Conservation (phyloP, 371 early-diverging fungal genomes). For the Apophysomyces trapeziformis region DNA sequence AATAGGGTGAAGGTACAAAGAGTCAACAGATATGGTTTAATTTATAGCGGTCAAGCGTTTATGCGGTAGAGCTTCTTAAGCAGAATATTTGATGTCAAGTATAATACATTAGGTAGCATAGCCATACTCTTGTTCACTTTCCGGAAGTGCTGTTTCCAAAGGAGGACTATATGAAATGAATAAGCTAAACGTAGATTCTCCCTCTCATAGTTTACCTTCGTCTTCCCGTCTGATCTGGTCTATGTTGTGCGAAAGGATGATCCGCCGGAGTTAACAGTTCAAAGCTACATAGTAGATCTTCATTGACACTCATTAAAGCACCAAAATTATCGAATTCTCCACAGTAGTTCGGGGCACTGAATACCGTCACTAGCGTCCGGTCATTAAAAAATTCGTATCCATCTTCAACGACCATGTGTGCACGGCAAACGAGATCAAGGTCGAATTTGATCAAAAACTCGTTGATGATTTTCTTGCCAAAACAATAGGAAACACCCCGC, state of each 20-base stretch:
- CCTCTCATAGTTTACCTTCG: conserved; percentile 14
- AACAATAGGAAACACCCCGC: conserved; percentile 97
- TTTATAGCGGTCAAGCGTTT: not conserved
- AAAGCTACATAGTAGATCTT: conserved; percentile 92
- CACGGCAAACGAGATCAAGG: conserved; percentile 94
- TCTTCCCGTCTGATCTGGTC: conserved; percentile 24
- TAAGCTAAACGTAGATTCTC: not conserved
- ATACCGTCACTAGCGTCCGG: conserved; percentile 94
- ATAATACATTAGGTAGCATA: not conserved
- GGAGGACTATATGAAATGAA: not conserved
- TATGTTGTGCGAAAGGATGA: conserved; percentile 43
- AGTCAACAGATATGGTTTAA: not conserved
- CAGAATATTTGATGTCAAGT: not conserved
- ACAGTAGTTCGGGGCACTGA: conserved; percentile 99
- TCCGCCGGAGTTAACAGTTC: conserved; percentile 57
- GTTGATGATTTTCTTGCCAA: conserved; percentile 89
- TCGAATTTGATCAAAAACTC: conserved; percentile 91
- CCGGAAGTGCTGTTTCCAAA: not conserved
- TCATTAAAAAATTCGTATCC: conserved; percentile 99
- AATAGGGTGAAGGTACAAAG: not conserved
- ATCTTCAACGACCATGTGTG: conserved; percentile 98
- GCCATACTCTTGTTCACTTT: not conserved
- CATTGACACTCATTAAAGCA: conserved; percentile 95
- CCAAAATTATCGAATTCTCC: conserved; percentile 98
- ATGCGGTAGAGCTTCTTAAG: not conserved